Conservation (phyloP, 2,329 filamentous ascomycete species). For the Aspergillus tamarii region DNA sequence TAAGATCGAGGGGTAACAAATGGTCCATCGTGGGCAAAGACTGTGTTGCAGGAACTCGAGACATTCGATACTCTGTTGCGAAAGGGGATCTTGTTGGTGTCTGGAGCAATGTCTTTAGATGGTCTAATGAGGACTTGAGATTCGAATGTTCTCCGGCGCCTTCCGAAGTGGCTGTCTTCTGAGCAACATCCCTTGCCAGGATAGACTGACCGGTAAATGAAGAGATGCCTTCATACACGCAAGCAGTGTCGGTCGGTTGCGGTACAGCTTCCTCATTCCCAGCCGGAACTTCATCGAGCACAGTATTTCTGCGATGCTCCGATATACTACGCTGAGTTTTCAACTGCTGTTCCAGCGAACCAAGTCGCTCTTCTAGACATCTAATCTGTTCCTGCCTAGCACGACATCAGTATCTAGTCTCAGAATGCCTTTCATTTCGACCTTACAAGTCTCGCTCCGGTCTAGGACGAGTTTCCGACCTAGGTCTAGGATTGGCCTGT, state of each 20-base stretch:
- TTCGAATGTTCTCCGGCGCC: not conserved
- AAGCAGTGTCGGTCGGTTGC: not conserved
- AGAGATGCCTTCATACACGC: slow-evolving; percentile 18
- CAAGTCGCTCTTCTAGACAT: slow-evolving; percentile 17
- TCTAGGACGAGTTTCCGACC: slow-evolving; percentile 8
- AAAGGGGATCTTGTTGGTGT: not conserved
- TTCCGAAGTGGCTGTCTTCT: slow-evolving; percentile 9
- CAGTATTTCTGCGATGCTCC: not conserved
- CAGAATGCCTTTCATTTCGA: not conserved
- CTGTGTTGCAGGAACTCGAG: not conserved
- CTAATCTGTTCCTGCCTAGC: slow-evolving; percentile 15
- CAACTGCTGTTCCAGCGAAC: slow-evolving; percentile 14
- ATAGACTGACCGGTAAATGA: slow-evolving; percentile 22
- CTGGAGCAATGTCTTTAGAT: slow-evolving; percentile 16
- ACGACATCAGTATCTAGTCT: not conserved
- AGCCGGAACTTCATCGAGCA: not conserved
- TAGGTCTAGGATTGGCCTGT: slow-evolving; percentile 2
- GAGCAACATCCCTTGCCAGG: slow-evolving; percentile 18
- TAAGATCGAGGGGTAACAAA: slow-evolving; percentile 1
- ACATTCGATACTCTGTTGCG: not conserved
- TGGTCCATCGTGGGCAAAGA: not conserved
- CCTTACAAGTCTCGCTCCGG: slow-evolving; percentile 13
- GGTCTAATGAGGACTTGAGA: slow-evolving; percentile 14
- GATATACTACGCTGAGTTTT: not conserved
- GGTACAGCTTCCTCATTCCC: not conserved